A percentile compares a stretch with the other conserved stretches of the same genome.
These are phyloP conservation scores for Aspergillus asperescens DNA, from an alignment of 495 filamentous ascomycete genomes.

Conservation along the genomic window DNA sequence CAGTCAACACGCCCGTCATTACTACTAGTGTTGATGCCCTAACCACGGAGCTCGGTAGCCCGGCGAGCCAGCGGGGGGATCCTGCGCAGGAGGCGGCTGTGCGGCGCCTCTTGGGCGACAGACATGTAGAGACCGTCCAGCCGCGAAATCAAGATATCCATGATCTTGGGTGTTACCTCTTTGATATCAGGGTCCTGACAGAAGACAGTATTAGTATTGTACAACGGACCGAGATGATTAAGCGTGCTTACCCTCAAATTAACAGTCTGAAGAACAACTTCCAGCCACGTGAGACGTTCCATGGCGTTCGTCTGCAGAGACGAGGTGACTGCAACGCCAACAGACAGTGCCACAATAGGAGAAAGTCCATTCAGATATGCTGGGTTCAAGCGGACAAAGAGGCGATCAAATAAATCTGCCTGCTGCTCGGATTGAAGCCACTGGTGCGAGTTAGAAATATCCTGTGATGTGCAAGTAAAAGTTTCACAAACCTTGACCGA, in stretches of 20 bases:
- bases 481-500: constrained; percentile 51
- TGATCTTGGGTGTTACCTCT: constrained; percentile 58
- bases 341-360: constrained; percentile 74
- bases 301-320: constrained; percentile 59
- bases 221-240: background rate
- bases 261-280: constrained; percentile 57
- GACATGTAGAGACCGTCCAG: constrained; percentile 66
- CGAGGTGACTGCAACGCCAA: constrained; percentile 72
- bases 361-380: constrained; percentile 61
- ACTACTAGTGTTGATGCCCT: background rate
- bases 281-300: constrained; percentile 73
- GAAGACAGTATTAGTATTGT: constrained; percentile 2
- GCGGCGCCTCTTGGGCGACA: constrained; percentile 55
- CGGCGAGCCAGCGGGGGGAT: constrained; percentile 53
- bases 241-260: constrained; percentile 42
- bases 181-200: constrained; percentile 71
- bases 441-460: constrained; percentile 30
- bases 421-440: constrained; percentile 83
- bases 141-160: constrained; percentile 65
- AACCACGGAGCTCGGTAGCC: constrained; percentile 46
- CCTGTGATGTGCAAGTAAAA: background rate
- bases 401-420: constrained; percentile 70
- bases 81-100: constrained; percentile 57
- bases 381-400: constrained; percentile 70
- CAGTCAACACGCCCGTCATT: background rate